A percentile compares a stretch with the other conserved stretches of the same genome.
Evolutionary conservation across 306 rosid genomes (phyloP).

Genomic region (Biancaea sappan): DNA sequence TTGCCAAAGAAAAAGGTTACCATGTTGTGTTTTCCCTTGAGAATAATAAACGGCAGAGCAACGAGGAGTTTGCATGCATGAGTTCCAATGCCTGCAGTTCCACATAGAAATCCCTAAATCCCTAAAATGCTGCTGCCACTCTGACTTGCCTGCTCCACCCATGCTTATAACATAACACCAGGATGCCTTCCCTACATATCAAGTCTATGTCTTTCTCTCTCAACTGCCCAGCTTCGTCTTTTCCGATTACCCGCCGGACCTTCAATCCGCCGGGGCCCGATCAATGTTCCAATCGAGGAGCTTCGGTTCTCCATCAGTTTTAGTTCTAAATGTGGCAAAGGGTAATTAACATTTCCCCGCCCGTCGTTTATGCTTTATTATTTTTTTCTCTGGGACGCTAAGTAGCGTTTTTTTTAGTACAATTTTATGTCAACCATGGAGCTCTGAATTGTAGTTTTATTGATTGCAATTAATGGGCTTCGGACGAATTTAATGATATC

Average conservation of each 20-base stretch:
- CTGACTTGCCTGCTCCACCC: conserved; percentile 34
- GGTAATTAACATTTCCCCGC: conserved; percentile 42
- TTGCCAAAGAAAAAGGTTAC: no score
- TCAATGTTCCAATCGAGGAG: conserved; percentile 31
- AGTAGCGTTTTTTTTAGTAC: neutral
- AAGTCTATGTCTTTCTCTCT: conserved; percentile 28
- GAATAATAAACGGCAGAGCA: no score
- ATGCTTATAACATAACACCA: conserved; percentile 10
- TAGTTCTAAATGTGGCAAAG: conserved; percentile 51
- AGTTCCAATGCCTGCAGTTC: conserved; percentile 8
- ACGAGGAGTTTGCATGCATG: neutral
- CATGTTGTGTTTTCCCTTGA: no score
- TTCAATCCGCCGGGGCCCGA: conserved; percentile 37
- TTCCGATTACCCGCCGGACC: conserved; percentile 26
- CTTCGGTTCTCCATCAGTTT: conserved; percentile 27
- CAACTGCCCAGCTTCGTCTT: conserved; percentile 29
- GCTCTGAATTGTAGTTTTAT: neutral
- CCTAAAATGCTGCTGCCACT: conserved; percentile 37
- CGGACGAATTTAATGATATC: neutral
- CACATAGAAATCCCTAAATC: no score
- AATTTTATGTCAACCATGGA: neutral
- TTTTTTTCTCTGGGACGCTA: neutral
- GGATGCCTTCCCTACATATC: conserved; percentile 20
- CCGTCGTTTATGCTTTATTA: neutral
- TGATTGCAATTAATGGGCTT: neutral